Evolutionary conservation across 2,329 filamentous ascomycete species (phyloP).

Genomic region (Trichophyton rubrum): DNA sequence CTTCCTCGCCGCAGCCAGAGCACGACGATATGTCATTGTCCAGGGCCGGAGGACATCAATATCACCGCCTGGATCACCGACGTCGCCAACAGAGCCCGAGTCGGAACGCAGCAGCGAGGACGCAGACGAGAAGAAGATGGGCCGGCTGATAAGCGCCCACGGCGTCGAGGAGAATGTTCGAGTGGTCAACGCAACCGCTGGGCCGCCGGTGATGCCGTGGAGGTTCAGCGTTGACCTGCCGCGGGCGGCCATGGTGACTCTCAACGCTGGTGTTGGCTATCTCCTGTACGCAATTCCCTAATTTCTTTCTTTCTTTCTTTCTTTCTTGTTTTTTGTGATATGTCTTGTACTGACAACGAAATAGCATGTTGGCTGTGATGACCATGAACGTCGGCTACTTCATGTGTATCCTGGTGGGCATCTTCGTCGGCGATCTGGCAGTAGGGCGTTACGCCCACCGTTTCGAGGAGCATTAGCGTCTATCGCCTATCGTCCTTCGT

Average conservation of each 20-base stretch:
- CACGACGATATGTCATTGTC: slow-evolving; percentile 65
- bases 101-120: slow-evolving; percentile 40
- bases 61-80: neutral
- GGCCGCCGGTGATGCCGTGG: slow-evolving; percentile 52
- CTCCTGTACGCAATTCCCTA: slow-evolving; percentile 53
- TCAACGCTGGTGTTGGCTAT: slow-evolving; percentile 68
- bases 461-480: slow-evolving; percentile 37
- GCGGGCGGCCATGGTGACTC: slow-evolving; percentile 56
- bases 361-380: slow-evolving; percentile 85
- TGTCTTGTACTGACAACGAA: slow-evolving; percentile 10
- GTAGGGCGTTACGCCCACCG: slow-evolving; percentile 55
- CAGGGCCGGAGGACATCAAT: slow-evolving; percentile 43
- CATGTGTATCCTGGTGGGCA: slow-evolving; percentile 60
- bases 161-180: slow-evolving; percentile 71
- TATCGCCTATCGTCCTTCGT: neutral
- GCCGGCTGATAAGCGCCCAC: slow-evolving; percentile 56
- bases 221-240: slow-evolving; percentile 67
- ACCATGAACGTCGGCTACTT: slow-evolving; percentile 80
- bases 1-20: slow-evolving; percentile 61
- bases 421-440: slow-evolving; percentile 74
- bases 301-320: neutral
- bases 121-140: slow-evolving; percentile 51
- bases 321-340: neutral
- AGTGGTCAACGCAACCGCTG: slow-evolving; percentile 50
- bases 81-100: slow-evolving; percentile 21